Conservation (phyloP, 805 yeast genomes). For the Cyberlindnera petersonii region DNA sequence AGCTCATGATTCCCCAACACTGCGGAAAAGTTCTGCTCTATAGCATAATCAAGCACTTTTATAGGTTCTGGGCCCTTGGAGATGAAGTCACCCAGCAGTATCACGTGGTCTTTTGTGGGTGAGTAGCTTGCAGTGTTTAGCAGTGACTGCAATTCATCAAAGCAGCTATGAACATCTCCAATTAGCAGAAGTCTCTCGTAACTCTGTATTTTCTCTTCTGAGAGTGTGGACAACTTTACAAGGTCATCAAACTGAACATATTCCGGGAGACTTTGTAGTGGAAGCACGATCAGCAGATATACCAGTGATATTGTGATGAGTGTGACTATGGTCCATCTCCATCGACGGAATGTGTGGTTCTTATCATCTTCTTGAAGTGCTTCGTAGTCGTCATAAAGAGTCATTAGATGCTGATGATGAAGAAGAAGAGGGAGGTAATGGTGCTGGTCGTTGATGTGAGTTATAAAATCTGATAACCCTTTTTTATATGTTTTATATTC, state of each 20-base stretch:
- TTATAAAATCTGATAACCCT: no score
- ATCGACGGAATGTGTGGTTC: neutral
- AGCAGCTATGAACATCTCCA: conserved; percentile 89
- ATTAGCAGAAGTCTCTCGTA: conserved; percentile 53
- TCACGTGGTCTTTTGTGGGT: conserved; percentile 48
- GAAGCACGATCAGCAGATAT: conserved; percentile 10
- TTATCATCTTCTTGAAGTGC: no score
- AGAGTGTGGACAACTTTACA: conserved; percentile 1
- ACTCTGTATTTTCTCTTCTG: neutral
- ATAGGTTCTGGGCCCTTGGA: conserved; percentile 79
- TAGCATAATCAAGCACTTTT: conserved; percentile 62
- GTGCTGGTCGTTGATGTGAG: no score
- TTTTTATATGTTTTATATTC: no score
- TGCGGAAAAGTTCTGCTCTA: conserved; percentile 59
- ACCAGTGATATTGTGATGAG: conserved; percentile 5
- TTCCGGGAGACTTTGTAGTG: conserved; percentile 9
- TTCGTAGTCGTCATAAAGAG: conserved; percentile 1
- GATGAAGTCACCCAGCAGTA: conserved; percentile 80
- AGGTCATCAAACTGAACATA: conserved; percentile 6
- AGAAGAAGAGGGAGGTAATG: neutral
- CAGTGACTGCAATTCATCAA: conserved; percentile 48
- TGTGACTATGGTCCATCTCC: conserved; percentile 1
- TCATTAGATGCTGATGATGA: neutral
- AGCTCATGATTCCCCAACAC: conserved; percentile 89
- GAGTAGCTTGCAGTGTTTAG: conserved; percentile 48